A percentile compares a stretch with the other conserved stretches of the same genome.
Evolutionary conservation across 208 protist genomes (phyloP).

Genomic region (Acanthamoeba royreba): DNA sequence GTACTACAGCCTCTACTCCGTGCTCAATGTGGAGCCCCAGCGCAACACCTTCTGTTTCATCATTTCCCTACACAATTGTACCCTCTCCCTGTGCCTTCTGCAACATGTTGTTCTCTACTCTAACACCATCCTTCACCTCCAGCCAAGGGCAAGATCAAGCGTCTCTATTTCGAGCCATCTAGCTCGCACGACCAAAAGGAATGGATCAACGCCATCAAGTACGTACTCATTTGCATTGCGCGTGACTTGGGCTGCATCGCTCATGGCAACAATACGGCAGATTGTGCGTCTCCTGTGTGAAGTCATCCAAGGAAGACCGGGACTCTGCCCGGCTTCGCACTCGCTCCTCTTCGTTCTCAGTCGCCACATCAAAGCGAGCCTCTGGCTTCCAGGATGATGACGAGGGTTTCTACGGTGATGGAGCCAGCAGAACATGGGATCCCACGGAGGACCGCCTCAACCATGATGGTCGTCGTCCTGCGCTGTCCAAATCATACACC

Average conservation of each 20-base stretch:
- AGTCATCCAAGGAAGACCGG: neutral
- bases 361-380: too few species aligned
- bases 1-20: conserved; percentile 9
- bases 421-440: neutral
- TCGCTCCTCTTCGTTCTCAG: neutral
- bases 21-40: neutral
- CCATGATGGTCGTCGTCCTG: neutral
- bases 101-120: too few species aligned
- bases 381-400: neutral
- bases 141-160: conserved; percentile 1
- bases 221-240: neutral
- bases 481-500: neutral
- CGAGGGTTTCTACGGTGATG: neutral
- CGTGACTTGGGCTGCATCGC: too few species aligned
- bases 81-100: neutral
- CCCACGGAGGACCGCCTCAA: neutral
- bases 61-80: neutral
- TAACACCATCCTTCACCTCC: neutral
- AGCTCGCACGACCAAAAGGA: neutral
- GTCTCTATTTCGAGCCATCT: neutral
- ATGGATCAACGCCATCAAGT: neutral
- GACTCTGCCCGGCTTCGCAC: neutral
- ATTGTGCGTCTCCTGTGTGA: neutral
- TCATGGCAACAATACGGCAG: too few species aligned
- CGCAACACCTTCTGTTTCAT: neutral